Evolutionary conservation across 805 yeast species (phyloP).

Genomic region (Metschnikowia amazonensis): DNA sequence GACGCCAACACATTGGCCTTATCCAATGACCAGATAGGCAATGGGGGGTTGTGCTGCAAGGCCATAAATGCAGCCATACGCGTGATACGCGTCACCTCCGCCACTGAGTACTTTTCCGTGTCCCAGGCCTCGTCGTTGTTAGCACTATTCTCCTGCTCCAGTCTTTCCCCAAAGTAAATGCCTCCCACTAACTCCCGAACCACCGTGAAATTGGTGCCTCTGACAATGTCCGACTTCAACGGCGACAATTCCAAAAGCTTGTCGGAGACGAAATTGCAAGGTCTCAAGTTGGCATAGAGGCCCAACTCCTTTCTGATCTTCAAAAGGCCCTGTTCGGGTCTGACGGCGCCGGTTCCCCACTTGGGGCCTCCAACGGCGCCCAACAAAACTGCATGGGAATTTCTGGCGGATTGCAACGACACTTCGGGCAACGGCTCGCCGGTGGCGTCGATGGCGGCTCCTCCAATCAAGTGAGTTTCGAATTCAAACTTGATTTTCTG

Average conservation of each 20-base stretch:
- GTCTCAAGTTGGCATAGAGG: constrained; percentile 93
- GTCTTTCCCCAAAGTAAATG: constrained; percentile 93
- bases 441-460: constrained; percentile 97
- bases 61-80: constrained; percentile 99
- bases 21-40: constrained; percentile 93
- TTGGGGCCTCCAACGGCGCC: constrained; percentile 99
- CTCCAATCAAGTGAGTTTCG: constrained; percentile 86
- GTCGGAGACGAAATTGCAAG: constrained; percentile 90
- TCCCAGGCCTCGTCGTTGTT: constrained; percentile 78
- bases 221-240: constrained; percentile 75
- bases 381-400: constrained; percentile 88
- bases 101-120: constrained; percentile 86
- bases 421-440: constrained; percentile 89
- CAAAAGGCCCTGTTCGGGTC: constrained; percentile 96
- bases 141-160: constrained; percentile 76
- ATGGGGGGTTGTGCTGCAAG: constrained; percentile 86
- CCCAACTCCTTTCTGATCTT: constrained; percentile 92
- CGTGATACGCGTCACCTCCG: constrained; percentile 92
- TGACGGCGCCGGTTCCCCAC: constrained; percentile 95
- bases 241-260: constrained; percentile 83
- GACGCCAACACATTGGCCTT: constrained; percentile 97
- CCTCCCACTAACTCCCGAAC: constrained; percentile 98
- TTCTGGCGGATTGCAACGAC: constrained; percentile 76
- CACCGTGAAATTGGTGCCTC: constrained; percentile 87
- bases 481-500: constrained; percentile 61